Evolutionary conservation across 2,329 filamentous ascomycete species (phyloP), one percentile per base, ranked within the genome.

Genomic region (Pezizomycotina sp.): DNA sequence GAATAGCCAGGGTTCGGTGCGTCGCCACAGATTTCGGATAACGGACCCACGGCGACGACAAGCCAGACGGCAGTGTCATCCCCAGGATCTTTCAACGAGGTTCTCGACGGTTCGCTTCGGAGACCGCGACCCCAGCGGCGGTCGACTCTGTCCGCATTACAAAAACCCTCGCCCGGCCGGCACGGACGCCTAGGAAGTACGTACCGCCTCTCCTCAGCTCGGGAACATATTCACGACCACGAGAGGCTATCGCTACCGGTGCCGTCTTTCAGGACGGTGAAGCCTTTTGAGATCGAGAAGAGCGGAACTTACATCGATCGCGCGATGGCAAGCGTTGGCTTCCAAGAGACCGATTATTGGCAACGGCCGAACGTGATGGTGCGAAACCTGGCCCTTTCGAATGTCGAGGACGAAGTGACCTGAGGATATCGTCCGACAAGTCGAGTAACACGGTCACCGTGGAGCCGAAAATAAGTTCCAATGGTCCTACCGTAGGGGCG

Each of bases 221-320:
- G 70, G 75, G 31, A 81, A 78, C 35, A 77, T 81, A 56, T n/a
- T n/a, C 82, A 79, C 26, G 74, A 77, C 4, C 82, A 82, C 52
- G 80, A 89, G 57, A 72, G 72, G 38, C 64, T 89, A 23, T 81
- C 81, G 45, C 60, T 89, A 21, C 81, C 81, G 38, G 71, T 74
- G 47, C 78, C 80, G 2, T 74, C 73, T 1, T 83, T 77, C 53
- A 70, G 77, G 37, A 71, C 71, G 51, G 77, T 77, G n/a, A 74
- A 82, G 50, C 74, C 79, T n/a, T 78, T 86, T 48, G 64, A 73
- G 38, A 62, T 76, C 16, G 83, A 81, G 46, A 86, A 93, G 56
- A 78, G 83, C 55, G 83, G 89, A 56, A 77, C 74, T 1, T 95
- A 92, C 57, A 84, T 95, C 29, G 86, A 93, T 58, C 83, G 89